These are phyloP conservation scores for Beauveria pseudobassiana DNA, from an alignment of 2,329 filamentous ascomycete species.

Conservation along the genomic window DNA sequence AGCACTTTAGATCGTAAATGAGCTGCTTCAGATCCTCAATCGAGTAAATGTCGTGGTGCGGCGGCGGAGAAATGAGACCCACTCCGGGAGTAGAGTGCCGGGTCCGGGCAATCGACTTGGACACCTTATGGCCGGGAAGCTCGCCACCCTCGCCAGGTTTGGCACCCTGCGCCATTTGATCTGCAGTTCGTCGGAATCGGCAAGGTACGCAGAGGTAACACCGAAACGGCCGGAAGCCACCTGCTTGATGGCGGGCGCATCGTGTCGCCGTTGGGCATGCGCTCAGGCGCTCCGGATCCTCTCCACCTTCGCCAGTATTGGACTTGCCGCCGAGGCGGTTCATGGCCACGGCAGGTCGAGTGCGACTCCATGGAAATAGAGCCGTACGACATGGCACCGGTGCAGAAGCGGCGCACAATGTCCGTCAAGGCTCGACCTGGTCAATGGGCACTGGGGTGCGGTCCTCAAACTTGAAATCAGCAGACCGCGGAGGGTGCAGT, in stretches of 20 bases:
- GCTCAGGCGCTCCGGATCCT: slow-evolving; percentile 81
- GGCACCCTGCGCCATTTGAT: slow-evolving; percentile 99
- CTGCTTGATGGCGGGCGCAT: slow-evolving; percentile 97
- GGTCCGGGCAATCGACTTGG: slow-evolving; percentile 85
- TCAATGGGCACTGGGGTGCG: slow-evolving; percentile 81
- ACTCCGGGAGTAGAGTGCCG: slow-evolving; percentile 95
- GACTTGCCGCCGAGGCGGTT: slow-evolving; percentile 94
- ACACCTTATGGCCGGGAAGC: slow-evolving; percentile 93
- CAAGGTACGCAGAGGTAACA: slow-evolving; percentile 89
- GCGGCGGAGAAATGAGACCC: slow-evolving; percentile 89
- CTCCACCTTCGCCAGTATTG: slow-evolving; percentile 95
- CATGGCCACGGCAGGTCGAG: slow-evolving; percentile 91
- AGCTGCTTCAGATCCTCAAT: slow-evolving; percentile 97
- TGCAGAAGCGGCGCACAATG: slow-evolving; percentile 93
- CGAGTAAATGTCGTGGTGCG: slow-evolving; percentile 97
- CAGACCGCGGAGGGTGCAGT: slow-evolving; percentile 87
- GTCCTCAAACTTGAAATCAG: slow-evolving; percentile 93
- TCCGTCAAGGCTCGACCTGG: slow-evolving; percentile 96
- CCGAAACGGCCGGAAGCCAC: slow-evolving; percentile 93
- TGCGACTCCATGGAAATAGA: slow-evolving; percentile 99
- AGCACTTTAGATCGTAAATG: slow-evolving; percentile 96
- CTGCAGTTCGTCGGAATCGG: slow-evolving; percentile 91
- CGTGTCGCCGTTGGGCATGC: slow-evolving; percentile 85
- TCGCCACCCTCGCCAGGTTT: slow-evolving; percentile 98
- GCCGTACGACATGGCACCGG: slow-evolving; percentile 96